Conservation (phyloP, 2,329 filamentous ascomycete genomes). For the Sporothrix schenckii region DNA sequence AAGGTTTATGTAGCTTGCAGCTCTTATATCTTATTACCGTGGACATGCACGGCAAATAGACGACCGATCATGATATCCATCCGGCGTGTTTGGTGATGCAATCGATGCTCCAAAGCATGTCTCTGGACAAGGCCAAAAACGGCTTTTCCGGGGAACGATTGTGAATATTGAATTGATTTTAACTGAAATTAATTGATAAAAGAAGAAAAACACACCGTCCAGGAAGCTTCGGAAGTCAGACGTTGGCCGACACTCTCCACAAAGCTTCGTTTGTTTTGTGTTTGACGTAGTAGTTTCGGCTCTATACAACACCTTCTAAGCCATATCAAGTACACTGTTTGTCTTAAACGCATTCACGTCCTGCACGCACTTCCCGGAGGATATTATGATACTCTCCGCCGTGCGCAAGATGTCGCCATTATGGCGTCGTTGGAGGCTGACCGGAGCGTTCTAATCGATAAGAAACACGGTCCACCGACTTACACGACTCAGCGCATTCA, state of each 20-base stretch:
- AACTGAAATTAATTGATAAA: neutral
- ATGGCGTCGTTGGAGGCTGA: conserved; percentile 27
- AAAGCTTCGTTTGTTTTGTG: no score
- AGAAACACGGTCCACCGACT: neutral
- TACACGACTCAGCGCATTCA: no score
- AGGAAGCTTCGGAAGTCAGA: no score
- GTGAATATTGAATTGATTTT: no score
- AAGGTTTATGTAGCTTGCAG: neutral
- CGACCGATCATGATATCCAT: neutral
- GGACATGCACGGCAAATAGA: neutral
- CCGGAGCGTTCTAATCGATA: conserved; percentile 10
- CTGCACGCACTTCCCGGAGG: conserved; percentile 23
- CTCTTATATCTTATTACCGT: neutral
- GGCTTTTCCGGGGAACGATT: conserved; percentile 7
- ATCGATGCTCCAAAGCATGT: conserved; percentile 33
- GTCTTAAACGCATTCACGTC: neutral
- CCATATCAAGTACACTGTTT: neutral
- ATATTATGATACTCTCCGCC: conserved; percentile 31
- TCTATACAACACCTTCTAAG: neutral
- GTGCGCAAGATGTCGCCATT: conserved; percentile 35
- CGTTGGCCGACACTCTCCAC: no score
- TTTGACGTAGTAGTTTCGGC: neutral
- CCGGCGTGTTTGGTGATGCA: conserved; percentile 13
- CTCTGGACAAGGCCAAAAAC: conserved; percentile 28
- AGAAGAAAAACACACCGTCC: no score